Conservation (phyloP, 345 rosid species). For the Schrenkiella parvula region DNA sequence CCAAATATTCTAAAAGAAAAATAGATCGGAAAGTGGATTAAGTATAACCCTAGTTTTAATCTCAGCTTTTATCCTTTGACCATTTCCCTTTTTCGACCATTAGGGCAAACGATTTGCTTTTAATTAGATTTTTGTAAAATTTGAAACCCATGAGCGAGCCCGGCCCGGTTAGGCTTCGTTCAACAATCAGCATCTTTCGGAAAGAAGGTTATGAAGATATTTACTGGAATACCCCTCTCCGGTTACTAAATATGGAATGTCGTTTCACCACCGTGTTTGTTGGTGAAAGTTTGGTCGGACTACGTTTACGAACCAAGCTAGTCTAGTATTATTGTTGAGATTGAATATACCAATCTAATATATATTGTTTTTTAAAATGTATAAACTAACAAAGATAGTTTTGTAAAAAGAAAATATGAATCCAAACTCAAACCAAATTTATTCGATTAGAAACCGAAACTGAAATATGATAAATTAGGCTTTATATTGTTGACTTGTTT, state of each 20-base stretch:
- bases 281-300: constrained; percentile 19
- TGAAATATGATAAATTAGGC: no score
- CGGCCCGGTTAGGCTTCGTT: constrained; percentile 6
- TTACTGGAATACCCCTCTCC: neutral
- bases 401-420: neutral
- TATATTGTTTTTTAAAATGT: no score
- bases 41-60: constrained; percentile 17
- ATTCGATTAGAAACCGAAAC: neutral
- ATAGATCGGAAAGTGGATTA: neutral
- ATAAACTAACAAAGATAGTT: no score
- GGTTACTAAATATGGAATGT: constrained; percentile 4
- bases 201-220: neutral
- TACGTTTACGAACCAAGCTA: neutral
- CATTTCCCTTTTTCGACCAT: neutral
- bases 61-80: constrained; percentile 20
- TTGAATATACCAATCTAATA: neutral
- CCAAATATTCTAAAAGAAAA: neutral
- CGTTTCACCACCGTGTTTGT: neutral
- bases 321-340: neutral
- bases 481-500: no score
- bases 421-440: neutral
- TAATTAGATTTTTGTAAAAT: neutral
- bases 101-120: neutral
- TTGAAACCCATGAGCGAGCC: neutral
- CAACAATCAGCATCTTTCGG: neutral